These are phyloP conservation scores for Stenocarpella maydis DNA, from an alignment of 2,329 filamentous ascomycete genomes.

Conservation along the genomic window DNA sequence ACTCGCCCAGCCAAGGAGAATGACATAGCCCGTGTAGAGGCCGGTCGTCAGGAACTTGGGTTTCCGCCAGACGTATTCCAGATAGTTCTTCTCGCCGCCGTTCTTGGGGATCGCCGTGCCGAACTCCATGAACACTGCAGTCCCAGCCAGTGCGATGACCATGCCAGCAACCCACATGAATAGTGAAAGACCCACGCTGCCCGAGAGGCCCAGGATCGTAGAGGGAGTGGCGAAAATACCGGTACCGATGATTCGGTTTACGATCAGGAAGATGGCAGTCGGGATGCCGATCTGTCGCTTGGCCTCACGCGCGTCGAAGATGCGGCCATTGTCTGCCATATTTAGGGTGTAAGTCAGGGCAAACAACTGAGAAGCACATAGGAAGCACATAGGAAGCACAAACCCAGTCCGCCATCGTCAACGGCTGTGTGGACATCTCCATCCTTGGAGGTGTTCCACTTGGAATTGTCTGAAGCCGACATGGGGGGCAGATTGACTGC, in stretches of 20 bases:
- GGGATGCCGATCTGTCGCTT: conserved; percentile 64
- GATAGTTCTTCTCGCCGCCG: conserved; percentile 74
- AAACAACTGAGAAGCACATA: not conserved
- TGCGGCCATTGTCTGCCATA: not conserved
- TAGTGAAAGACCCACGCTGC: conserved; percentile 71
- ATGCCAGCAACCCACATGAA: conserved; percentile 71
- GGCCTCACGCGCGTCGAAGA: conserved; percentile 46
- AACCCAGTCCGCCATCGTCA: not conserved
- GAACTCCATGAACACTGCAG: conserved; percentile 71
- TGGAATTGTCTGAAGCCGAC: conserved; percentile 6
- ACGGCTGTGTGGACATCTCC: conserved; percentile 1
- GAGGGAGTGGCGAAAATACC: conserved; percentile 78
- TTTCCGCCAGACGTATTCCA: conserved; percentile 72
- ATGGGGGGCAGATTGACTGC: not conserved
- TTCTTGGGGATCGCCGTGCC: conserved; percentile 76
- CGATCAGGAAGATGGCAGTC: conserved; percentile 60
- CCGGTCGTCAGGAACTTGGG: conserved; percentile 72
- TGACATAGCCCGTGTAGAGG: conserved; percentile 68
- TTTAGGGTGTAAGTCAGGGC: not conserved
- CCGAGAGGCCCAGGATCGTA: conserved; percentile 70
- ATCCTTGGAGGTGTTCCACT: conserved; percentile 17
- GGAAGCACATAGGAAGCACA: not conserved
- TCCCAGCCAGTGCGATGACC: conserved; percentile 65
- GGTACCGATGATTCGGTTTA: conserved; percentile 63
- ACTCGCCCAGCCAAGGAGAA: conserved; percentile 71